Conservation (phyloP, 192 early-diverging fungal genomes). For the Powellomyces hirtus region DNA sequence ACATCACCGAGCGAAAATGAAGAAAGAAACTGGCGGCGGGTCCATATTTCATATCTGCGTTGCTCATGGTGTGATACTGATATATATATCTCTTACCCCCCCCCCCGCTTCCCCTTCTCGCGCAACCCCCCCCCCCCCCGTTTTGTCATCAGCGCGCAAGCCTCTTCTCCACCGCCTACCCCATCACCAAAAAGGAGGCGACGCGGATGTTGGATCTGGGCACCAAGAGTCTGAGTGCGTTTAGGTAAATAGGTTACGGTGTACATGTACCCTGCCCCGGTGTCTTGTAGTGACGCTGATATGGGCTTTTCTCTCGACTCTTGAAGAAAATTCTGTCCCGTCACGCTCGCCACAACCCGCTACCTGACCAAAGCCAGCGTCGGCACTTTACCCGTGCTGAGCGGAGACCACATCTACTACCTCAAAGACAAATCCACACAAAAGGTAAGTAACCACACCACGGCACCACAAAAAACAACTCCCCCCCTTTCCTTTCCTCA, state of each 20-base stretch:
- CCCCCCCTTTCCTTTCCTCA: neutral
- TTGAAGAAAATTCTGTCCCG: conserved; percentile 47
- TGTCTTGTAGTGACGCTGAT: no score
- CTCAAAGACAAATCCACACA: conserved; percentile 24
- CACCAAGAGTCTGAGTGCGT: conserved; percentile 41
- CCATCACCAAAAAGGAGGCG: conserved; percentile 27
- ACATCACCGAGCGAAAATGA: no score
- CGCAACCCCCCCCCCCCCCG: no score
- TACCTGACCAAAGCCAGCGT: conserved; percentile 1
- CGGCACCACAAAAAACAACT: neutral
- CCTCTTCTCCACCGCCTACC: conserved; percentile 37
- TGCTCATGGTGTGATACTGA: no score
- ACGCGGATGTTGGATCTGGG: conserved; percentile 38
- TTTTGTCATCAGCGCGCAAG: conserved; percentile 32
- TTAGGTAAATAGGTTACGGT: conserved; percentile 32
- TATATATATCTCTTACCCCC: no score
- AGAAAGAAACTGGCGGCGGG: no score
- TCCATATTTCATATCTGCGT: no score
- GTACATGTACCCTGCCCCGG: no score
- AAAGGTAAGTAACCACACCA: conserved; percentile 9
- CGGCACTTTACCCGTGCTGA: conserved; percentile 43
- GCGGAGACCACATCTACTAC: conserved; percentile 44
- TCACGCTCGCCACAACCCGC: conserved; percentile 31
- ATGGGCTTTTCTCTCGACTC: no score
- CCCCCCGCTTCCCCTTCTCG: no score